phyloP scores from a whole-genome alignment of 225 moss, liverwort and hornwort genomes.

The Rhytidiadelphus loreus region DNA sequence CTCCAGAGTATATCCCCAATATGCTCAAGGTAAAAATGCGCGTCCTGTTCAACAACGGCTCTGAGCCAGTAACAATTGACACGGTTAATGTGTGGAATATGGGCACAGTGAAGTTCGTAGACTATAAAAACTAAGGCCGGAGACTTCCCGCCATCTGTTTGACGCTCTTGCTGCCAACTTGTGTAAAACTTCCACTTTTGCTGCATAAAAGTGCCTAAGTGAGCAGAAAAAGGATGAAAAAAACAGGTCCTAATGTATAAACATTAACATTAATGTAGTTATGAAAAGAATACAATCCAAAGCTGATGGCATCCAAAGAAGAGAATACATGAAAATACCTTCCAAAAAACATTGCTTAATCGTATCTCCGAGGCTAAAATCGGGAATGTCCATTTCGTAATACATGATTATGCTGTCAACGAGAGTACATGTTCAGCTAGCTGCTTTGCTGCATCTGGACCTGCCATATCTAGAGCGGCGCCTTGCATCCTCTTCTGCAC shows the following conservation, averaged over 20 bases:
- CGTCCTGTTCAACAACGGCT: slow-evolving; percentile 61
- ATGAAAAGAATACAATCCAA: background rate
- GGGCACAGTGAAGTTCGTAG: background rate
- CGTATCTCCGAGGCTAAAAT: background rate
- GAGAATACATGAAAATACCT: background rate
- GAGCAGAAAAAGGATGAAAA: background rate
- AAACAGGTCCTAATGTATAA: background rate
- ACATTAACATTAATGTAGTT: background rate
- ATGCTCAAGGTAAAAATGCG: slow-evolving; percentile 27
- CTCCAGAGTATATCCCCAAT: slow-evolving; percentile 51
- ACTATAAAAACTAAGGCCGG: background rate
- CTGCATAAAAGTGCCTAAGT: background rate
- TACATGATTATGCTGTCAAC: slow-evolving; percentile 9
- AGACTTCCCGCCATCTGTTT: background rate
- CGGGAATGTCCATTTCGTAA: background rate
- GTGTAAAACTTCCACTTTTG: background rate
- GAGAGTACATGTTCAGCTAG: slow-evolving; percentile 63
- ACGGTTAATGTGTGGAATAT: slow-evolving; percentile 38
- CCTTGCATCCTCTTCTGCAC: slow-evolving; percentile 45
- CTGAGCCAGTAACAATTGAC: slow-evolving; percentile 10
- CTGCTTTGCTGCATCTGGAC: slow-evolving; percentile 53
- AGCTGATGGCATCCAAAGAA: background rate
- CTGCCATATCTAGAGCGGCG: slow-evolving; percentile 52
- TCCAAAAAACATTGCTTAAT: background rate
- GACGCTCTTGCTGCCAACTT: background rate